Evolutionary conservation across 208 protist species (phyloP).

Genomic region (Angomonas deanei): DNA sequence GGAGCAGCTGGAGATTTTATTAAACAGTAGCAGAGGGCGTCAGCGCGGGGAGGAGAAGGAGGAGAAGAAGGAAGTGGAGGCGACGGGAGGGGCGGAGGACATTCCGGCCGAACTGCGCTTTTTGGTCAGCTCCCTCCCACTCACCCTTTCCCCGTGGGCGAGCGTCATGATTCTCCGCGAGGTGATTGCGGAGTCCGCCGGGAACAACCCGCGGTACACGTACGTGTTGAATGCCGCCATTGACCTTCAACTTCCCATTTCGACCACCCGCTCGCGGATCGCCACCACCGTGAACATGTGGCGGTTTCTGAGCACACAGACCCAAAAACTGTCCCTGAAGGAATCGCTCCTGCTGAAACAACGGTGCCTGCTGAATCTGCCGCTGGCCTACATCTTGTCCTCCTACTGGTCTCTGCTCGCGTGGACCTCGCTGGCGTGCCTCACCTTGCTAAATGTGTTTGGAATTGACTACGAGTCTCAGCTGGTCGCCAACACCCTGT

Average conservation of each 20-base stretch:
- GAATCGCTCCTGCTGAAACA: constrained; percentile 75
- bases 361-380: constrained; percentile 77
- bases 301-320: constrained; percentile 79
- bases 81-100: constrained; percentile 35
- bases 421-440: constrained; percentile 45
- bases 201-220: constrained; percentile 81
- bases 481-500: constrained; percentile 76
- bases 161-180: constrained; percentile 85
- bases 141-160: constrained; percentile 79
- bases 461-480: constrained; percentile 83
- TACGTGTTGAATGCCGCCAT: constrained; percentile 88
- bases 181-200: constrained; percentile 79
- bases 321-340: constrained; percentile 70
- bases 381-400: constrained; percentile 80
- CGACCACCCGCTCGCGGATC: constrained; percentile 81
- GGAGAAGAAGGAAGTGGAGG: constrained; percentile 5
- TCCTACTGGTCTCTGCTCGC: constrained; percentile 87
- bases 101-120: constrained; percentile 83
- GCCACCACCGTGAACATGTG: constrained; percentile 87
- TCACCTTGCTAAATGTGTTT: constrained; percentile 68
- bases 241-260: constrained; percentile 85
- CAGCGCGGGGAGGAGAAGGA: constrained; percentile 6
- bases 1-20: constrained; percentile 2
- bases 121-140: constrained; percentile 79
- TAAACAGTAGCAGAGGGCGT: neutral